Evolutionary conservation across 2,329 filamentous ascomycete genomes (phyloP).

Genomic region (Fusarium sp.): DNA sequence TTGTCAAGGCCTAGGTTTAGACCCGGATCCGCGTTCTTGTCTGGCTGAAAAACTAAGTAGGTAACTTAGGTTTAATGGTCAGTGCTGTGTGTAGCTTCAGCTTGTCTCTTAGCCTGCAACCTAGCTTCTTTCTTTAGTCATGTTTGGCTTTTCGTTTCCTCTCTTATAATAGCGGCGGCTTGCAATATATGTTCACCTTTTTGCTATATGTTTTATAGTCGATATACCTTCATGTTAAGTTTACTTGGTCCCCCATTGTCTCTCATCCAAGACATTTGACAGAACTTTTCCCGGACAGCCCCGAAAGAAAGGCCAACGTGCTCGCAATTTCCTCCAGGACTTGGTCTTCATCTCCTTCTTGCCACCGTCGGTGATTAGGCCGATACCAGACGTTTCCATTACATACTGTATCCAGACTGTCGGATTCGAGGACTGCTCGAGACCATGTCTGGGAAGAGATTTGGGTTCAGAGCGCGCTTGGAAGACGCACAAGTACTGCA

Average conservation of each 20-base stretch:
- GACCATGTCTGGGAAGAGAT: conserved; percentile 24
- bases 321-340: conserved; percentile 18
- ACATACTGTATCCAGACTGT: conserved; percentile 38
- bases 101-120: conserved; percentile 19
- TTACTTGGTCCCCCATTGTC: background rate
- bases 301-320: background rate
- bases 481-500: background rate
- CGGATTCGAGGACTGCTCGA: conserved; percentile 39
- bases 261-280: background rate
- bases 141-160: conserved; percentile 26
- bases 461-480: background rate
- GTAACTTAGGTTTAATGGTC: background rate
- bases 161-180: conserved; percentile 2
- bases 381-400: conserved; percentile 30
- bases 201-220: background rate
- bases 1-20: conserved; percentile 18
- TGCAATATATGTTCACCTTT: background rate
- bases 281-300: background rate
- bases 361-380: conserved; percentile 12
- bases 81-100: conserved; percentile 29
- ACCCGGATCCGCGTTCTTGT: conserved; percentile 11
- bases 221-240: background rate
- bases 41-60: background rate
- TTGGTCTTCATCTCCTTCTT: conserved; percentile 10
- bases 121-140: conserved; percentile 18